Conservation (phyloP, 1,284 basidiomycete genomes). For the Laetiporus sulphureus region DNA sequence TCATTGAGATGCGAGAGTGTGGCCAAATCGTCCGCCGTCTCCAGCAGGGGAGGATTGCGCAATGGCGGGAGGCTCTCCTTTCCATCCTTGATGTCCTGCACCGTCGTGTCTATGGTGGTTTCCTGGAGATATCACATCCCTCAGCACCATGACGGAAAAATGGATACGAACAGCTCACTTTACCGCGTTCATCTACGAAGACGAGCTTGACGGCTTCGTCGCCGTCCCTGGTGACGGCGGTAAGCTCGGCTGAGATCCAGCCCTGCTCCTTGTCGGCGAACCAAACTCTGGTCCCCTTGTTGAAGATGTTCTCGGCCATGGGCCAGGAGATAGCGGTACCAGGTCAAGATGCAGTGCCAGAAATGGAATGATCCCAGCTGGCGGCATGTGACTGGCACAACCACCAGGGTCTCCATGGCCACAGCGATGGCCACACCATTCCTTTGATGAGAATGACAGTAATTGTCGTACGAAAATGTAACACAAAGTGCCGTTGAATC, state of each 20-base stretch:
- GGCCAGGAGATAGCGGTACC: constrained; percentile 5
- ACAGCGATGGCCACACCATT: no score
- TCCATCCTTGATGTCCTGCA: constrained; percentile 69
- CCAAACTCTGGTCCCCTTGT: constrained; percentile 81
- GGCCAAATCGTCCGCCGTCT: constrained; percentile 96
- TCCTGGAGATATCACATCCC: constrained; percentile 41
- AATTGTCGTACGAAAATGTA: no score
- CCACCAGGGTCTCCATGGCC: no score
- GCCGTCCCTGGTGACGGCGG: constrained; percentile 49
- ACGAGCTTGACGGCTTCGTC: constrained; percentile 72
- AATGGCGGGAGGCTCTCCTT: constrained; percentile 82
- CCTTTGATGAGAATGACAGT: no score
- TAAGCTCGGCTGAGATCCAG: constrained; percentile 87
- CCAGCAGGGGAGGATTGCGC: constrained; percentile 93
- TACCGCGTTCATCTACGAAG: constrained; percentile 83
- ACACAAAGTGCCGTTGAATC: no score
- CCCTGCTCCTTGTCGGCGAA: constrained; percentile 90
- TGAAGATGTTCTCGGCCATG: constrained; percentile 85
- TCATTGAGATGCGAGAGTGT: constrained; percentile 98
- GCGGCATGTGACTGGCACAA: no score
- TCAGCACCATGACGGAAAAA: constrained; percentile 1
- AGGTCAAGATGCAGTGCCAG: background rate
- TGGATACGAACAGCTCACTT: constrained; percentile 40
- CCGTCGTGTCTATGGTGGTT: constrained; percentile 70
- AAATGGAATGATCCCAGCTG: no score